Evolutionary conservation across 306 rosid species (phyloP).

Genomic region (Abrus precatorius): DNA sequence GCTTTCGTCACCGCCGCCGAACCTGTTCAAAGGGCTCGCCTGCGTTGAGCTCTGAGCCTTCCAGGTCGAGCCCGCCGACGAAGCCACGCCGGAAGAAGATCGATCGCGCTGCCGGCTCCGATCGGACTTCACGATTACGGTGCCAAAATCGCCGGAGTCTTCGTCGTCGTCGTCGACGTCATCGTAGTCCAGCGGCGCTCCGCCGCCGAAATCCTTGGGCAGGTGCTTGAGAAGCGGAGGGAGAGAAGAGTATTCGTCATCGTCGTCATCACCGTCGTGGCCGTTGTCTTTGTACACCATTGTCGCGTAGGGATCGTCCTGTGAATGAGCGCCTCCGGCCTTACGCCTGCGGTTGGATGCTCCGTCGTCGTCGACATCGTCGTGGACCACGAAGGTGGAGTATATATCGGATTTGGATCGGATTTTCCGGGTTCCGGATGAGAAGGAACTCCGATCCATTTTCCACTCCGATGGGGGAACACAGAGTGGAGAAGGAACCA

Average conservation of each 20-base stretch:
- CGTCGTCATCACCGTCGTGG: conserved; percentile 69
- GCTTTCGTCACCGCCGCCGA: conserved; percentile 32
- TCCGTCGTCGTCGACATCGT: conserved; percentile 58
- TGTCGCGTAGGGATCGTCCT: conserved; percentile 74
- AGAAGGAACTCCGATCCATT: conserved; percentile 72
- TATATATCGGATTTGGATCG: conserved; percentile 68
- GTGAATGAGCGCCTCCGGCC: conserved; percentile 41
- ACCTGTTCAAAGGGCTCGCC: conserved; percentile 52
- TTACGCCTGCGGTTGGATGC: conserved; percentile 47
- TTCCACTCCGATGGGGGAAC: conserved; percentile 17
- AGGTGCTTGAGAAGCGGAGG: conserved; percentile 94
- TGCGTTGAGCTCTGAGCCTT: conserved; percentile 55
- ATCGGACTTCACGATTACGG: conserved; percentile 75
- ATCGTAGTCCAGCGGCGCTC: conserved; percentile 82
- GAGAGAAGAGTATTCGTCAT: conserved; percentile 73
- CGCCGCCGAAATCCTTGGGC: conserved; percentile 97
- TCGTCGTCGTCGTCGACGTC: conserved; percentile 60
- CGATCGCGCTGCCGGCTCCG: conserved; percentile 58
- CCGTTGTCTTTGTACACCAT: conserved; percentile 78
- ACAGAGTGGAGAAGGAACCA: conserved; percentile 18
- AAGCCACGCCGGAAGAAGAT: conserved; percentile 53
- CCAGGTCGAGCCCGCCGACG: conserved; percentile 48
- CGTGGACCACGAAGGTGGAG: conserved; percentile 83
- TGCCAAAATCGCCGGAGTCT: conserved; percentile 70
- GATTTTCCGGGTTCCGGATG: conserved; percentile 58